Evolutionary conservation across 2,329 filamentous ascomycete species (phyloP).

Genomic region (Fusarium duplospermum): DNA sequence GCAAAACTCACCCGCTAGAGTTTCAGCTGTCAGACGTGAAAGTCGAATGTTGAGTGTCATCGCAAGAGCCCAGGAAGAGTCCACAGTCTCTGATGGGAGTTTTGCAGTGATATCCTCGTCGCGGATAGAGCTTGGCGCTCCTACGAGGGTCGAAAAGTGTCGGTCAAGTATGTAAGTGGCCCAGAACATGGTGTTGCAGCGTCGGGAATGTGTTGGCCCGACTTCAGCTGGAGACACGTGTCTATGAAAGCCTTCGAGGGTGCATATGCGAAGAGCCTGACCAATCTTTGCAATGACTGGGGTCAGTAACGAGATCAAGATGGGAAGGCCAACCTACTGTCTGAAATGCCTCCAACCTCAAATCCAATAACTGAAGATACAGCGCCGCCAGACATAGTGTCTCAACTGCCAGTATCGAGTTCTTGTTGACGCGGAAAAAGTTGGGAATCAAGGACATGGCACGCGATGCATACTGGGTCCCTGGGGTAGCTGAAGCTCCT

Average conservation of each 20-base stretch:
- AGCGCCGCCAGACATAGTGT: background rate
- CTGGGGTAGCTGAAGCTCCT: background rate
- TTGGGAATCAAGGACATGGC: background rate
- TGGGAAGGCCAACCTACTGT: background rate
- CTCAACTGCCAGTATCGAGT: background rate
- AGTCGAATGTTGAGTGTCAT: background rate
- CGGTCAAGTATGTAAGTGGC: background rate
- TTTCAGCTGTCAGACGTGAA: background rate
- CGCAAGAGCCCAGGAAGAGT: background rate
- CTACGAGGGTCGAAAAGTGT: background rate
- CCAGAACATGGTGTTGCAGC: background rate
- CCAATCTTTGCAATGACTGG: background rate
- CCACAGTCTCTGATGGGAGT: background rate
- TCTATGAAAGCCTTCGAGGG: background rate
- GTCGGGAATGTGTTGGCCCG: background rate
- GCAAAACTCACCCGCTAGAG: background rate
- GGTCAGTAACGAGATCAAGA: background rate
- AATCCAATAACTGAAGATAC: background rate
- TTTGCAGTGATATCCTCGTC: background rate
- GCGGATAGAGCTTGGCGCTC: background rate
- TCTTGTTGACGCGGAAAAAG: background rate
- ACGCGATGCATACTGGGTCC: background rate
- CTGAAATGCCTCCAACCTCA: background rate
- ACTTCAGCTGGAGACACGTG: background rate
- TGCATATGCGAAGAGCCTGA: background rate